Evolutionary conservation across 192 early-diverging fungal genomes (phyloP), one percentile per base, ranked within the genome.

Genomic region (Backusella westeae): DNA sequence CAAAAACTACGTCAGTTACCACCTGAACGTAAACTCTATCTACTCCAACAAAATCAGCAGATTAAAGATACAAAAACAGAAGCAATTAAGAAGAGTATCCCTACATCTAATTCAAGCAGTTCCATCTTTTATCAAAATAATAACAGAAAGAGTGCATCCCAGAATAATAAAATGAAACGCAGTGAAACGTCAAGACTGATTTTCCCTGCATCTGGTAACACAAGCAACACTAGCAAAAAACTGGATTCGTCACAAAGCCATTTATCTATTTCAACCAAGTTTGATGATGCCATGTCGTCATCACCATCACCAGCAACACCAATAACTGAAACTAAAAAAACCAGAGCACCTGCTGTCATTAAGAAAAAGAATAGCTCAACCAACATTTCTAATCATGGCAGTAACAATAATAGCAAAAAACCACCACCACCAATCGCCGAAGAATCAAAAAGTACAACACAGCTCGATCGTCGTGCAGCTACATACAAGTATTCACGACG

Each of bases 31-130:
- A 81, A 83, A 46, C 53, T 76, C 0, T 78, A 77, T 21, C 52
- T 85, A 0, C 74, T 87, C n/a, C 59, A 81, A 9, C 83, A 82
- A 67, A 86, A 84, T 34, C 77, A 80, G n/a, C 78, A 83, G 26
- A 59, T 63, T 39, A 69, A 77, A 74, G 67, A 81, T 38, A 76
- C n/a, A 17, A 26, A 44, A 19, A 71, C 70, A 26, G 29, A 29
- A 14, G 49, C 44, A 26, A 39, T 71, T 7, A 39, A 44, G 10
- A 71, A 71, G 41, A 46, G 65, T 34, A 38, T 67, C 17, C 39
- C 42, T 5, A 76, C 67, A 15, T 78, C 77, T 6, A 52, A 23
- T 41, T 78, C 77, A n/a, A 67, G 32, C 4, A 67, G n/a, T 0
- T 73, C 73, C 26, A 39, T 79, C 29, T 69, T 74, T 38, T 67